Percentiles rank a stretch among this genome's conserved stretches.
These are phyloP conservation scores for Zygotorulaspora sp. DNA, from an alignment of 805 yeast genomes.

Conservation along the genomic window DNA sequence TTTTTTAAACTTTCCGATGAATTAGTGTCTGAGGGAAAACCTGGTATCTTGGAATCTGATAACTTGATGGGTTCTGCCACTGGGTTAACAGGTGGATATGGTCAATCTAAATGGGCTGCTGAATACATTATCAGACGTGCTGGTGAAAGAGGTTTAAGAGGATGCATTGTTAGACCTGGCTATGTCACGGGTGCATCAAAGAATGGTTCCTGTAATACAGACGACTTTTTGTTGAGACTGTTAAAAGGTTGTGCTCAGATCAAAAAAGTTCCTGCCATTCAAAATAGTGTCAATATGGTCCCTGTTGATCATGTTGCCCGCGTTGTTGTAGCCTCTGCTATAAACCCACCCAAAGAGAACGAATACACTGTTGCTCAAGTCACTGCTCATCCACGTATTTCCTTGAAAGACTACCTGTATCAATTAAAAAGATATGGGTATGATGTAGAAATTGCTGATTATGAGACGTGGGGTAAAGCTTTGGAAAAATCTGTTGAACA, in stretches of 20 bases:
- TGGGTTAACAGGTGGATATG: conserved; percentile 90
- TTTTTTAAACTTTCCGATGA: conserved; percentile 74
- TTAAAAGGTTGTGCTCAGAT: conserved; percentile 90
- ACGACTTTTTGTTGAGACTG: conserved; percentile 91
- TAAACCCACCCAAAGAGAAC: conserved; percentile 59
- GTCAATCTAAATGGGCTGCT: conserved; percentile 97
- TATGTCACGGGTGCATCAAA: conserved; percentile 82
- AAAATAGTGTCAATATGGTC: conserved; percentile 88
- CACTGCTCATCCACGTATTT: conserved; percentile 93
- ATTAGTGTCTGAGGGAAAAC: conserved; percentile 54
- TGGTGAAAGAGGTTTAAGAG: conserved; percentile 80
- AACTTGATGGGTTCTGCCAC: conserved; percentile 72
- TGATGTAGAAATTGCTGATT: conserved; percentile 54
- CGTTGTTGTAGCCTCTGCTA: conserved; percentile 75
- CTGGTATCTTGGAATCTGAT: conserved; percentile 80
- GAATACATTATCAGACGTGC: conserved; percentile 86
- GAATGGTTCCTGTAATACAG: conserved; percentile 91
- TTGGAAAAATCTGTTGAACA: conserved; percentile 75
- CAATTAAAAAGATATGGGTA: conserved; percentile 70
- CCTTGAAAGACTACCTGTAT: conserved; percentile 69
- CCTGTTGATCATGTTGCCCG: conserved; percentile 98
- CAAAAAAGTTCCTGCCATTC: conserved; percentile 78
- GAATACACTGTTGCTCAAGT: conserved; percentile 80
- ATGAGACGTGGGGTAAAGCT: conserved; percentile 71
- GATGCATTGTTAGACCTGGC: conserved; percentile 92